Base-by-base conservation (phyloP, 2,329 filamentous ascomycete genomes). In the Rutstroemia sp. region DNA sequence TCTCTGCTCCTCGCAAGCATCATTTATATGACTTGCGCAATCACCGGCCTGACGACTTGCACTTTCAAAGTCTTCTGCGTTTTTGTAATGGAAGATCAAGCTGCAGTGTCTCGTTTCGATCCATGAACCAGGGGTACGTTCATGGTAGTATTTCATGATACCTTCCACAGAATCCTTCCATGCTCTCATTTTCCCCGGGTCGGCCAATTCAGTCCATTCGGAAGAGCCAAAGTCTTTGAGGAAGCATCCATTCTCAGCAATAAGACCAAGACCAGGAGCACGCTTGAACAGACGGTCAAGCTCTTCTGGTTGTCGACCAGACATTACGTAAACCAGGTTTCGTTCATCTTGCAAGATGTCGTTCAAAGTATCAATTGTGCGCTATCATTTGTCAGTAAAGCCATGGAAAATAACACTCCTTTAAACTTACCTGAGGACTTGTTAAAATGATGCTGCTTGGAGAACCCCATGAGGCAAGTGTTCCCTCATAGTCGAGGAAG, bases 181-280 rank as follows among this genome's bases (percentile, higher is more conserved):
- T 4, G 78, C 77, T 25, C 78, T 75, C 58, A 89, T 87, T 64
- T 86, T 80, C 2, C 82, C 77, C 1, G 82, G 77, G 68, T 96
- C 85, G 2, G 87, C 84, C 72, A 95, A 86, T 60, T 87, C 84
- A 2, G 80, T 82, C 94, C 94, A 97, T 38, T 81, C 78, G 23
- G 81, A 79, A 16, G 76, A 78, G 19, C 83, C 80, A 47, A 81
- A 83, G 61, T 89, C 81, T 64, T 88, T 89, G 57, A 96, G 75
- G 72, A 95, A 97, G 69, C 89, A 95, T 2, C 92, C 92, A 62
- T 96, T 96, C 73, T 97, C 92, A 0, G 92, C 92, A 61, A 97
- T 95, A 4, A 97, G 77, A 2, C 94, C 94, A 3, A 96, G 75
- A 58, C 87, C 87, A 5, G 89, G 87, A 1, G 96, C 87, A 23